A percentile compares a stretch with the other conserved stretches of the same genome.
phyloP scores from a whole-genome alignment of 106 monocot genomes.

The Triglochin maritima region DNA sequence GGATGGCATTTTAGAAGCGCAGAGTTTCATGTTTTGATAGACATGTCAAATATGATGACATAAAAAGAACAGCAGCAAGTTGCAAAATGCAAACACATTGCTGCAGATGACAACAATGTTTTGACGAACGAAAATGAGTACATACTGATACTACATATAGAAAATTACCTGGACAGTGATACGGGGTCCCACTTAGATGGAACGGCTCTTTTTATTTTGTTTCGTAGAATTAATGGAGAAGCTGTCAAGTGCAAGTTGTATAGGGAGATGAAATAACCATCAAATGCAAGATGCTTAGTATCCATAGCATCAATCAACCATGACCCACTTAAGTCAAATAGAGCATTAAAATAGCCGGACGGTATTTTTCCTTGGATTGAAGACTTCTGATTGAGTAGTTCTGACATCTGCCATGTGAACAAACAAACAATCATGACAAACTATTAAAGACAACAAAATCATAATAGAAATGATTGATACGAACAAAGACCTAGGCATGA shows the following conservation, averaged over 20 bases:
- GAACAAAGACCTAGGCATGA: no score
- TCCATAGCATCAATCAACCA: conserved; percentile 71
- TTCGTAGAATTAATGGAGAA: conserved; percentile 60
- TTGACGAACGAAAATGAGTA: background rate
- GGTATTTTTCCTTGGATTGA: conserved; percentile 83
- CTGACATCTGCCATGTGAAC: conserved; percentile 63
- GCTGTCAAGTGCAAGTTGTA: conserved; percentile 74
- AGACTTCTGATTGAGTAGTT: conserved; percentile 76
- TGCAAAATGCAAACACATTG: no score
- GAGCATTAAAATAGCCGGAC: conserved; percentile 87
- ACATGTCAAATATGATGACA: no score
- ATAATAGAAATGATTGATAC: background rate
- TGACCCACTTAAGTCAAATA: conserved; percentile 74
- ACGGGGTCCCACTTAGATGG: conserved; percentile 84
- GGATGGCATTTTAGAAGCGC: no score
- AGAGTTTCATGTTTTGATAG: no score
- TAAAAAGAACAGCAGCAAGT: no score
- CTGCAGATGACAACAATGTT: no score
- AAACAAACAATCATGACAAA: background rate
- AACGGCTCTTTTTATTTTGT: conserved; percentile 77
- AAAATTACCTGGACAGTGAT: conserved; percentile 49
- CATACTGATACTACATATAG: background rate
- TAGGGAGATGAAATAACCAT: conserved; percentile 85
- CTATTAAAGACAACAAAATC: background rate
- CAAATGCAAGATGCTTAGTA: conserved; percentile 70